A percentile compares a stretch with the other conserved stretches of the same genome.
These are phyloP conservation scores for Russula lepida DNA, from an alignment of 768 basidiomycete species.

Conservation along the genomic window DNA sequence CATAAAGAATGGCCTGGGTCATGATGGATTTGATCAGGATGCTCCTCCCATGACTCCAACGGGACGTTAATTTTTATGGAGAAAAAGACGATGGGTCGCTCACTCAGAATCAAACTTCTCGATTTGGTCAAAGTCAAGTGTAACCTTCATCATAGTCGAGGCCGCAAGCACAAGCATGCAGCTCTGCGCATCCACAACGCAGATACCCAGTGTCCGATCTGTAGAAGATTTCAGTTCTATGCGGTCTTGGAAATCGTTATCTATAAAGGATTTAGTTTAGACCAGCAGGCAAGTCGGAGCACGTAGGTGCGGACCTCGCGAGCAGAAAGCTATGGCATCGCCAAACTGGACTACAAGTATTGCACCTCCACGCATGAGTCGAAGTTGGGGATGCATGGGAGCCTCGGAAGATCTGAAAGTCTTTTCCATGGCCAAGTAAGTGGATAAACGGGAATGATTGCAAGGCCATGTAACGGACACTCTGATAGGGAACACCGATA, in stretches of 20 bases:
- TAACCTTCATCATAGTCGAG: constrained; percentile 59
- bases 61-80: background rate
- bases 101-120: constrained; percentile 56
- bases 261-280: constrained; percentile 30
- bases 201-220: constrained; percentile 65
- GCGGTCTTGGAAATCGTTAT: constrained; percentile 62
- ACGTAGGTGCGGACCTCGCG: constrained; percentile 40
- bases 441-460: background rate
- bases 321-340: constrained; percentile 65
- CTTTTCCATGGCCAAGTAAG: constrained; percentile 29
- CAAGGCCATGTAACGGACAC: constrained; percentile 37
- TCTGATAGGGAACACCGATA: constrained; percentile 64
- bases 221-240: constrained; percentile 59
- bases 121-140: constrained; percentile 54
- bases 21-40: constrained; percentile 69
- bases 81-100: constrained; percentile 22
- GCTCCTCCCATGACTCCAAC: constrained; percentile 50
- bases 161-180: constrained; percentile 56
- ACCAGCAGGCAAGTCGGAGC: background rate
- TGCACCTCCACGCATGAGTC: constrained; percentile 49
- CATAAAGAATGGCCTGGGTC: constrained; percentile 78
- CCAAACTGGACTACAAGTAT: constrained; percentile 62
- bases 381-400: constrained; percentile 63
- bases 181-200: constrained; percentile 43
- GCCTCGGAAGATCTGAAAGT: constrained; percentile 52